Percentiles rank a stretch among this genome's conserved stretches.
phyloP scores from a whole-genome alignment of 1,284 basidiomycete genomes.

The Leccinum cinnamomeum region DNA sequence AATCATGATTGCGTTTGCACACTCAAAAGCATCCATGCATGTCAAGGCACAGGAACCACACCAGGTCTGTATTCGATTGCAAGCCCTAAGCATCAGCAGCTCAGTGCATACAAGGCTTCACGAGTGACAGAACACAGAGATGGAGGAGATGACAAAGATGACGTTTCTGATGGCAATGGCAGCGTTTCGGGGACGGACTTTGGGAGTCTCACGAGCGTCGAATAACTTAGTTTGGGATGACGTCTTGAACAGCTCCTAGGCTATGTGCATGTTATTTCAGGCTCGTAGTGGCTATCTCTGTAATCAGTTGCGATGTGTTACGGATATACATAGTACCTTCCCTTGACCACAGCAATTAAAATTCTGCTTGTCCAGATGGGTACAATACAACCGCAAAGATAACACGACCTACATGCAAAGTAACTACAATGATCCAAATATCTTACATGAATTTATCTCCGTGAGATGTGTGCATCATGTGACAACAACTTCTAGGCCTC shows the following conservation, averaged over 20 bases:
- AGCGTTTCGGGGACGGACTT: constrained; percentile 50
- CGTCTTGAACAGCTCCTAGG: constrained; percentile 2
- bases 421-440: constrained; percentile 11
- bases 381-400: not conserved
- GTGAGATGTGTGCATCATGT: constrained; percentile 2
- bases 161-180: constrained; percentile 33
- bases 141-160: constrained; percentile 20
- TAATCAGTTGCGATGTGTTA: not conserved
- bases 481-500: constrained; percentile 16
- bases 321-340: constrained; percentile 1
- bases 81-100: constrained; percentile 27
- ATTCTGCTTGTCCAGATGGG: not conserved
- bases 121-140: constrained; percentile 16
- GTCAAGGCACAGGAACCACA: constrained; percentile 36
- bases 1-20: constrained; percentile 36
- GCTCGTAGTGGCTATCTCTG: not conserved
- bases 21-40: constrained; percentile 37
- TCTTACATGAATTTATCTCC: constrained; percentile 5
- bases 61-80: constrained; percentile 29
- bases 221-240: constrained; percentile 33
- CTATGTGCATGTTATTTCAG: constrained; percentile 6
- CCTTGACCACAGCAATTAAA: not conserved
- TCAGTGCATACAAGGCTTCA: constrained; percentile 29
- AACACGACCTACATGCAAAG: constrained; percentile 7
- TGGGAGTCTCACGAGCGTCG: constrained; percentile 60